These are phyloP conservation scores for Primulina huaijiensis DNA, from an alignment of 257 asterid species.

Conservation along the genomic window DNA sequence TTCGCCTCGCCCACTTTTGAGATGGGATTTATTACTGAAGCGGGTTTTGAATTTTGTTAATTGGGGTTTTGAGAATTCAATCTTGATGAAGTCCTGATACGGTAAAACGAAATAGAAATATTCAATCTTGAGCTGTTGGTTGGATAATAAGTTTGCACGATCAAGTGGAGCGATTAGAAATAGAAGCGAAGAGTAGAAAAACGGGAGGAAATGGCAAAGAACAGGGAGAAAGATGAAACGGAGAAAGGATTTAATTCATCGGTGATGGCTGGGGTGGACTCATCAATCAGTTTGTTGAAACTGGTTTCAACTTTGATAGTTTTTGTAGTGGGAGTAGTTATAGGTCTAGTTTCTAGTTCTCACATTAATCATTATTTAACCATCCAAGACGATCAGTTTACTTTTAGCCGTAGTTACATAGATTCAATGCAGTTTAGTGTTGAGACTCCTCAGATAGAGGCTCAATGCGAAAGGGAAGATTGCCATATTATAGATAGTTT, in stretches of 20 bases:
- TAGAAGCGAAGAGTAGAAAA: not conserved
- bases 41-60: constrained; percentile 19
- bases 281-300: constrained; percentile 58
- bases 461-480: constrained; percentile 44
- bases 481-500: constrained; percentile 58
- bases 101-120: not conserved
- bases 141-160: not conserved
- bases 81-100: too few species aligned
- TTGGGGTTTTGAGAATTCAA: constrained; percentile 22
- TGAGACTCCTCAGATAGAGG: constrained; percentile 22
- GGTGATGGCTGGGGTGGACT: constrained; percentile 41
- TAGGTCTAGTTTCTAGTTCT: constrained; percentile 82
- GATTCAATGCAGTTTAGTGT: constrained; percentile 33
- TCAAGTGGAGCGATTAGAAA: not conserved
- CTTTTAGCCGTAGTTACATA: constrained; percentile 29
- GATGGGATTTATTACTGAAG: constrained; percentile 6
- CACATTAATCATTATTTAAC: constrained; percentile 63
- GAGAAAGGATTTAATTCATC: constrained; percentile 33
- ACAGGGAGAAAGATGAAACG: constrained; percentile 58
- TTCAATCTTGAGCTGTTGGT: constrained; percentile 17
- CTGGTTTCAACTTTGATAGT: constrained; percentile 54
- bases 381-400: constrained; percentile 43
- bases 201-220: constrained; percentile 39
- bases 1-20: not conserved
- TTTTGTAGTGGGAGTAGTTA: constrained; percentile 77